Percentiles rank a stretch among this genome's conserved stretches.
Conservation (phyloP, 345 rosid species). For the Euphorbia pulcherrima region DNA sequence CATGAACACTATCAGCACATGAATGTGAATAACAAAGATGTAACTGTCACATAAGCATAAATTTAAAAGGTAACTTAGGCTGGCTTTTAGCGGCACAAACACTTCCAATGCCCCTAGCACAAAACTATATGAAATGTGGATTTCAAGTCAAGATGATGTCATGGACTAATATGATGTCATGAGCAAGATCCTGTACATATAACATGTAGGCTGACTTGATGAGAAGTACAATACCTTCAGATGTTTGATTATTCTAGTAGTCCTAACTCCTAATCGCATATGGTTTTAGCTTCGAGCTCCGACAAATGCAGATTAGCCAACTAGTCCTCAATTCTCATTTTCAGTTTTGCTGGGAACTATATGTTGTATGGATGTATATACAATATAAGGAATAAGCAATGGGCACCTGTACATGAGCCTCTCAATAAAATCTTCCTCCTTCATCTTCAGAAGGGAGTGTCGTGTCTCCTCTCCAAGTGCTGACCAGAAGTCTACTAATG, state of each 20-base stretch:
- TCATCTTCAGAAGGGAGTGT: conserved; percentile 82
- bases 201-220: not conserved
- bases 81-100: not conserved
- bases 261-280: not conserved
- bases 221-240: not conserved
- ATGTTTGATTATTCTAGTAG: not conserved
- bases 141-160: not conserved
- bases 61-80: not conserved
- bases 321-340: conserved; percentile 13
- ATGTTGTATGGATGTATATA: conserved; percentile 12
- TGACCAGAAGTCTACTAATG: conserved; percentile 91
- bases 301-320: conserved; percentile 16
- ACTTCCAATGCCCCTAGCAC: not conserved
- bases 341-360: conserved; percentile 9
- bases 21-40: not conserved
- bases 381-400: conserved; percentile 17
- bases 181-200: not conserved
- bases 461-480: conserved; percentile 84
- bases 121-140: not conserved
- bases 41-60: not conserved
- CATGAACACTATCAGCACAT: conserved; percentile 4
- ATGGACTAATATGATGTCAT: not conserved
- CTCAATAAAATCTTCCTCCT: conserved; percentile 97
- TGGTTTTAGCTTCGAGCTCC: conserved; percentile 11
- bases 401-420: conserved; percentile 81